Base-by-base conservation (phyloP, 2,329 filamentous ascomycete genomes). In the Fusarium heterosporum region DNA sequence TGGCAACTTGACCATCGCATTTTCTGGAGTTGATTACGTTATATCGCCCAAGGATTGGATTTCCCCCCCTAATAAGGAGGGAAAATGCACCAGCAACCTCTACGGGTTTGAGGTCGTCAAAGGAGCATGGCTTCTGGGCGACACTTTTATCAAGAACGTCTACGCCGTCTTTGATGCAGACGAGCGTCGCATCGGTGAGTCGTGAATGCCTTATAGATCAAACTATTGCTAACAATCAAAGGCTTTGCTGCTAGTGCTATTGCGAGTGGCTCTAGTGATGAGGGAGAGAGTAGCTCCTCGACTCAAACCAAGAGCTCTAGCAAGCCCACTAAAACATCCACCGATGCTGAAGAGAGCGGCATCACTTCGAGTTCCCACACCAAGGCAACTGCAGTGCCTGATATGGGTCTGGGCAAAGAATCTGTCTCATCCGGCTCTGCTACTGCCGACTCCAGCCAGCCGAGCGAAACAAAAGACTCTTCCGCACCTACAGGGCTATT, bases 121-220 rank as follows among this genome's bases (percentile, higher is more conserved):
- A 1, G 83, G 81, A 70, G 71, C 88, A 28, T 97, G 93, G 93
- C 82, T 97, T n/a, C 78, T 97, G 1, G 93, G 93, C 3, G 93
- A 93, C 68, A 87, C 90, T 1, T 97, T 97, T 72, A 79, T 97
- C 63, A 97, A 96, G 81, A 97, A 96, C 70, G 93, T 97, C 16
- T 97, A 97, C 75, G 83, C 88, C 2, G 89, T 96, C 25, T 97
- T 96, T 75, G 93, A 97, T 76, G 87, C 87, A 52, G 93, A 95
- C 64, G 74, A 88, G 66, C 78, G 77, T 41, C 85, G 84, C 50
- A 87, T 93, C 66, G 91, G 90, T 86, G 75, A 75, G 82, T 75
- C 28, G 1, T 30, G 17, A 12, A 6, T 1, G 17, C 2, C 2
- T 2, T 3, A 9, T 2, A 25, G 39, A 12, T 34, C 1, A 22